phyloP scores from a whole-genome alignment of 495 filamentous ascomycete genomes.

The Xylaria grammica region DNA sequence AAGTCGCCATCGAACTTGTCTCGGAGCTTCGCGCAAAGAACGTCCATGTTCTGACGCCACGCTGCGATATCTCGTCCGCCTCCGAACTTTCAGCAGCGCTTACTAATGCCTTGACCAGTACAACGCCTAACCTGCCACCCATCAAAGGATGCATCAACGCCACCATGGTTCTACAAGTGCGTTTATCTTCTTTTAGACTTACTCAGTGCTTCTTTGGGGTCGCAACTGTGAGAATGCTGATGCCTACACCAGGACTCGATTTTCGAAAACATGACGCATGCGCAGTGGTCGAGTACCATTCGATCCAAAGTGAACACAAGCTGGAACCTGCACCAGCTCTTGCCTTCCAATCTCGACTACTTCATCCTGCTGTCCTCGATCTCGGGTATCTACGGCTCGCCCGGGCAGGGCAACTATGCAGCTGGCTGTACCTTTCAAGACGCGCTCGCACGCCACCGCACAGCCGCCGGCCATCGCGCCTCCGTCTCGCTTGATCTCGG shows the following conservation, averaged over 20 bases:
- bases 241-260: conserved; percentile 51
- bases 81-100: conserved; percentile 24
- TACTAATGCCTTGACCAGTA: too few relatives aligned
- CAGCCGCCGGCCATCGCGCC: conserved; percentile 38
- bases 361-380: conserved; percentile 63
- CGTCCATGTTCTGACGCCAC: conserved; percentile 34
- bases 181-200: too few relatives aligned
- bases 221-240: too few relatives aligned
- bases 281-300: conserved; percentile 44
- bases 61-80: conserved; percentile 46
- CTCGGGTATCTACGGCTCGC: conserved; percentile 54
- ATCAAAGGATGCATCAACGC: conserved; percentile 58
- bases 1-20: conserved; percentile 29
- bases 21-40: conserved; percentile 28
- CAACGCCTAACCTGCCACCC: conserved; percentile 43
- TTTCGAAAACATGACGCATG: conserved; percentile 56
- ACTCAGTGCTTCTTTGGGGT: too few relatives aligned
- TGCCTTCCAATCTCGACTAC: conserved; percentile 55
- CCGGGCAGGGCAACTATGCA: conserved; percentile 62
- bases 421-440: conserved; percentile 65
- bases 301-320: conserved; percentile 52
- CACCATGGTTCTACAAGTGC: conserved; percentile 59
- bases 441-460: conserved; percentile 48
- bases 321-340: conserved; percentile 54
- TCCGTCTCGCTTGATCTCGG: conserved; percentile 56